Percentiles rank a stretch among this genome's conserved stretches.
phyloP scores from a whole-genome alignment of 2,329 filamentous ascomycete species.

The Verticillium longisporum region DNA sequence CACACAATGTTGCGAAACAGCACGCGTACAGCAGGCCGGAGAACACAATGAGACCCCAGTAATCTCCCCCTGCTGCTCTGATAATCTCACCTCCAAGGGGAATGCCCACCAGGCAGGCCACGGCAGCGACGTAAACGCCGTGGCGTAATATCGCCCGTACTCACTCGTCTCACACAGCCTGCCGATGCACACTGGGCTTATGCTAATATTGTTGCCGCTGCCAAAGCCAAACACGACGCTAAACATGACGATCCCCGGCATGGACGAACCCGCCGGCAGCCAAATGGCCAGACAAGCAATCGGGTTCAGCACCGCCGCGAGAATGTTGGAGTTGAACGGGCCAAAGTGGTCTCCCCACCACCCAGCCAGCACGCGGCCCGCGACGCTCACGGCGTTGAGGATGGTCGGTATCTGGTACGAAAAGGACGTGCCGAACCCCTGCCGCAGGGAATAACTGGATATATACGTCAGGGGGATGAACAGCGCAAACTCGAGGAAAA shows the following conservation, averaged over 20 bases:
- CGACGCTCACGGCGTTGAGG: constrained; percentile 71
- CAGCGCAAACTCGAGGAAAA: constrained; percentile 67
- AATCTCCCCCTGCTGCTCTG: background rate
- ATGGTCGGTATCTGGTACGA: constrained; percentile 75
- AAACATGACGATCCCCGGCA: constrained; percentile 47
- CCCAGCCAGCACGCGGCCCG: constrained; percentile 74
- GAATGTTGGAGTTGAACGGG: constrained; percentile 76
- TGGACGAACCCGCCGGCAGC: constrained; percentile 16
- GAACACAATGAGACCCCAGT: background rate
- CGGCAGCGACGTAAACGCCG: constrained; percentile 59
- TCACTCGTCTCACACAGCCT: constrained; percentile 60
- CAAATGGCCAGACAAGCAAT: constrained; percentile 59
- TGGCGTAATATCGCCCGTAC: constrained; percentile 63
- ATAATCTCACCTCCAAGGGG: constrained; percentile 2
- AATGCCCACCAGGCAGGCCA: constrained; percentile 34
- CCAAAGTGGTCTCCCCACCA: constrained; percentile 74
- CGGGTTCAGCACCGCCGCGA: constrained; percentile 53
- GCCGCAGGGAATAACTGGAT: constrained; percentile 63
- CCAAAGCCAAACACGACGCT: constrained; percentile 56
- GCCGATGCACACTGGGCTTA: constrained; percentile 63
- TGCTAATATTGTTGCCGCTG: constrained; percentile 57
- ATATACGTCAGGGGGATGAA: constrained; percentile 81
- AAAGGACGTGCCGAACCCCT: constrained; percentile 58
- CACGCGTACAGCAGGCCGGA: background rate
- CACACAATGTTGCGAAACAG: too few species aligned